Base-by-base conservation (phyloP, 1,284 basidiomycete species). In the Ceratobasidium sp. region DNA sequence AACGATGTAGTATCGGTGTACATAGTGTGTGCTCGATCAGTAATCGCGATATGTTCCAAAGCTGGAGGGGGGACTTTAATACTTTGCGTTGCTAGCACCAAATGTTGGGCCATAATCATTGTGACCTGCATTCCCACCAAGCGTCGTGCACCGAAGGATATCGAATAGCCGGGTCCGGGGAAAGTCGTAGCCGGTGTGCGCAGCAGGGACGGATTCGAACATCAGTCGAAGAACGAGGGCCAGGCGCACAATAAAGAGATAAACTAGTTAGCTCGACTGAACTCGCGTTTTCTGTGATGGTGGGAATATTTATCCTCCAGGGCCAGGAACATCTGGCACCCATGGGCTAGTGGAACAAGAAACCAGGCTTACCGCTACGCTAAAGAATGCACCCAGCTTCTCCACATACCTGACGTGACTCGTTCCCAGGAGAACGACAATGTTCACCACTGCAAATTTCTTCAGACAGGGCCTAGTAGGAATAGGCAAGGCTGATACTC, bases 11-110 rank as follows among this genome's bases (percentile, higher is more conserved):
- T 27, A 13, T 52, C 58, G 29, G 58, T 50, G 27, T 43, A 64
- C 32, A 64, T 32, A 38, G 58, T 64, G 40, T 43, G 58, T 15
- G 34, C 31, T 31, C 47, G 58, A 64, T 64, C 58, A 52, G 58
- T 64, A 29, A 64, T 64, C 12, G 32, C 47, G 58, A 64, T 64
- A 20, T 49, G 58, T 52, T 64, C 58, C 25, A 64, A 35, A 50
- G 32, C 58, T 47, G 58, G 58, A 50, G 47, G 58, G 45, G 58
- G 58, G 40, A 64, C 22, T 52, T 45, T 47, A 50, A 64, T 64
- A 52, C 58, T 64, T 64, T 64, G 58, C 20, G 58, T 64, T 50
- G 58, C 58, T 40, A 64, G 40, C 31, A 64, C 58, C 47, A 64
- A 38, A 17, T 40, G 58, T 47, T 64, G 58, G 3, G 58, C 58